Conservation (phyloP, 208 protist species). For the Trypanosoma vivax region DNA sequence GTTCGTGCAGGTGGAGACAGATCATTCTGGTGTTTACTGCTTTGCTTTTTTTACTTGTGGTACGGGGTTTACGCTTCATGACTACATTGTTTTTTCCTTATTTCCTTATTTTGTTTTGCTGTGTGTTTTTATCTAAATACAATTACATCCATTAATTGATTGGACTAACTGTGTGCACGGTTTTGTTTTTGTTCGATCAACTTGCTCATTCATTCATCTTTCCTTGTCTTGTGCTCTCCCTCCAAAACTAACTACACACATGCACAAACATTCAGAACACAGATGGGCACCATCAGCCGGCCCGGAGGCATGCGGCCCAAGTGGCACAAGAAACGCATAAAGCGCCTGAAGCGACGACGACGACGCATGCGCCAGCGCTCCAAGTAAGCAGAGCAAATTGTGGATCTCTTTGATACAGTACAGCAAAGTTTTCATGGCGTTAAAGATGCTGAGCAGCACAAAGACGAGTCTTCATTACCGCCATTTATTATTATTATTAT, state of each 20-base stretch:
- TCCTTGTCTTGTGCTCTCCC: neutral
- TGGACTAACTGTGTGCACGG: too few species aligned
- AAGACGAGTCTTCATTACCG: too few species aligned
- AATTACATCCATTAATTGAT: too few species aligned
- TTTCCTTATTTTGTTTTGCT: constrained; percentile 11
- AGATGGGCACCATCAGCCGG: constrained; percentile 80
- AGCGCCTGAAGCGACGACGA: constrained; percentile 84
- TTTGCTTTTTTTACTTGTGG: too few species aligned
- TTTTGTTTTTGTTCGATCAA: too few species aligned
- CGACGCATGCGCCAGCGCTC: constrained; percentile 86
- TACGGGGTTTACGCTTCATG: too few species aligned
- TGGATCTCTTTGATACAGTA: neutral
- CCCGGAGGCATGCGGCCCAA: constrained; percentile 87
- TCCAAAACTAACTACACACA: neutral
- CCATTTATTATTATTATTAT: too few species aligned
- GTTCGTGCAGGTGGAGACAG: too few species aligned
- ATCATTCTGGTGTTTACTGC: too few species aligned
- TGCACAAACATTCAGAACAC: constrained; percentile 1
- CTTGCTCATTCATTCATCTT: constrained; percentile 1
- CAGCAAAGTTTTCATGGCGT: neutral
- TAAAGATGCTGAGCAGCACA: too few species aligned
- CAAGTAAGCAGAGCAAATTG: constrained; percentile 49
- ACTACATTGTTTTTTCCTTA: constrained; percentile 16
- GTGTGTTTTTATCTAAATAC: constrained; percentile 5
- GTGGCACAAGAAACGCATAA: constrained; percentile 92